Percentiles rank a stretch among this genome's conserved stretches.
These are phyloP conservation scores for Umbelopsis sp. DNA, from an alignment of 192 early-diverging fungal species.

Conservation along the genomic window DNA sequence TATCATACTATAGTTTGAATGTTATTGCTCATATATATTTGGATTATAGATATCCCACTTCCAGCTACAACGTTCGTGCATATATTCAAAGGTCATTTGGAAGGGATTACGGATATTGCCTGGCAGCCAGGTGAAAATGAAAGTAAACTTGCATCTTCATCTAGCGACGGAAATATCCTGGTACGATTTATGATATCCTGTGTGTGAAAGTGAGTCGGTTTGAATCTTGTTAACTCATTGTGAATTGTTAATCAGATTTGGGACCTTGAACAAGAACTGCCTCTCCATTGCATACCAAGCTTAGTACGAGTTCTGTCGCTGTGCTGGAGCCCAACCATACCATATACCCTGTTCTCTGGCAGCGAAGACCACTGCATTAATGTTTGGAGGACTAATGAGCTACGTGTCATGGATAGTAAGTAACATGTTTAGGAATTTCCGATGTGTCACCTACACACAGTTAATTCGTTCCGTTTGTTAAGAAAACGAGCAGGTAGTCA, in stretches of 20 bases:
- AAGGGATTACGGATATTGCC: background rate
- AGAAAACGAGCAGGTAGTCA: background rate
- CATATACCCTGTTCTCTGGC: background rate
- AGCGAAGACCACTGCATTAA: background rate
- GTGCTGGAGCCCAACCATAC: constrained; percentile 10
- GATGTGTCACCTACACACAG: background rate
- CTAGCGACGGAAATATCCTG: constrained; percentile 10
- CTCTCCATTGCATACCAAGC: background rate
- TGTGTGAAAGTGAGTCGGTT: background rate
- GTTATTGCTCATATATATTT: background rate
- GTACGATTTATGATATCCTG: background rate
- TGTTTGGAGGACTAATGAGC: background rate
- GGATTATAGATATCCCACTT: background rate
- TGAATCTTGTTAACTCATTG: no score
- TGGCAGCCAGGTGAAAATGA: background rate
- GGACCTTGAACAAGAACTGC: background rate
- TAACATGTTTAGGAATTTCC: background rate
- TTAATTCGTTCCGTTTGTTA: background rate
- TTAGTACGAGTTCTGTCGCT: background rate
- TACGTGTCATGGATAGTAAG: background rate
- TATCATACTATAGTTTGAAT: background rate
- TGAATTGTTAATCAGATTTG: background rate
- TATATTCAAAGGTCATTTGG: background rate
- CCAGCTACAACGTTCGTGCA: background rate
- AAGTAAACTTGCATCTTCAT: background rate